Conservation (phyloP, 441 rosid genomes). For the Euphorbia corollata region DNA sequence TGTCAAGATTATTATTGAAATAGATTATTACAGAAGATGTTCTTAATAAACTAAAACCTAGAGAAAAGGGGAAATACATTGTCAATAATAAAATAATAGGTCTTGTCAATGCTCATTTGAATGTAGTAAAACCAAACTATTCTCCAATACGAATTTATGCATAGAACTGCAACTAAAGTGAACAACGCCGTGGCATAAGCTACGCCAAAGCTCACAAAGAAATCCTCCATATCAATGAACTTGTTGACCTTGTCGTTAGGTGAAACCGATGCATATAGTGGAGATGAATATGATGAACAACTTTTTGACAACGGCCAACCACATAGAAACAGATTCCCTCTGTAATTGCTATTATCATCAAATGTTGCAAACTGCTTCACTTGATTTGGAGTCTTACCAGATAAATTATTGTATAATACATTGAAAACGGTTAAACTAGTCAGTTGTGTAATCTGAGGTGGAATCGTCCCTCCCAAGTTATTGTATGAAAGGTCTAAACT, state of each 20-base stretch:
- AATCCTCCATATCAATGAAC: neutral
- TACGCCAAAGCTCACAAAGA: constrained; percentile 4
- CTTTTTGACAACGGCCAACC: constrained; percentile 16
- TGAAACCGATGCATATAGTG: neutral
- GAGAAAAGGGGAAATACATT: neutral
- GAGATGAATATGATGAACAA: neutral
- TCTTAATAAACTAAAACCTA: too few relatives aligned
- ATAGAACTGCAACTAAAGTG: constrained; percentile 1
- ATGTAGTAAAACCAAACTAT: constrained; percentile 12
- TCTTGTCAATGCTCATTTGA: neutral
- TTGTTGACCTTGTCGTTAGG: too few relatives aligned
- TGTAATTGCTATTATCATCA: too few relatives aligned
- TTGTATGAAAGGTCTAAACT: too few relatives aligned
- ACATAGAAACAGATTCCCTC: constrained; percentile 9
- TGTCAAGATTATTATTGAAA: too few relatives aligned
- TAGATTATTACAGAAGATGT: too few relatives aligned
- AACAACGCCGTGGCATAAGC: neutral
- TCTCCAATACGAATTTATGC: constrained; percentile 21
- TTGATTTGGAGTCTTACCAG: too few relatives aligned
- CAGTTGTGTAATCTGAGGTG: too few relatives aligned
- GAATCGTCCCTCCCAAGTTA: too few relatives aligned
- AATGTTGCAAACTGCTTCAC: too few relatives aligned
- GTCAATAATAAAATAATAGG: neutral
- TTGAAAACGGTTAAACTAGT: too few relatives aligned
- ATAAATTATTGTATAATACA: too few relatives aligned